phyloP scores from a whole-genome alignment of 352 stramenopile species.

The Phytophthora crassamura region DNA sequence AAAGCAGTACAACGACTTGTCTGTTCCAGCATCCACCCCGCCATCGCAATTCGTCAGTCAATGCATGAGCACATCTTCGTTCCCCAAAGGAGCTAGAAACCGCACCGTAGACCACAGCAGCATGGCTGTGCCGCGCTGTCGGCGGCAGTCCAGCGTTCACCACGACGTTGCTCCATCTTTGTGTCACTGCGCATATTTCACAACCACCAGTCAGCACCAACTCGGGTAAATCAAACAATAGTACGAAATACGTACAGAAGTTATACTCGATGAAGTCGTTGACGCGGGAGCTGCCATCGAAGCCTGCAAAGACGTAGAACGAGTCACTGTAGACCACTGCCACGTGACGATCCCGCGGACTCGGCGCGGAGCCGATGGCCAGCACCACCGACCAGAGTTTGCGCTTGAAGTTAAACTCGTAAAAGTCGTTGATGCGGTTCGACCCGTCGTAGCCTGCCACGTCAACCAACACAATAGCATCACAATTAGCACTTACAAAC shows the following conservation, averaged over 20 bases:
- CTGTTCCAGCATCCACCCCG: constrained; percentile 29
- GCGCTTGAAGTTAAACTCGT: constrained; percentile 92
- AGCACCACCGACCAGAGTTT: constrained; percentile 80
- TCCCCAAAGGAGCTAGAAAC: background rate
- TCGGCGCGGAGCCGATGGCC: constrained; percentile 75
- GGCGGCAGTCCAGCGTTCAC: constrained; percentile 87
- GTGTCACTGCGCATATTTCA: constrained; percentile 56
- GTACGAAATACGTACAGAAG: constrained; percentile 70
- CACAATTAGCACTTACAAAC: background rate
- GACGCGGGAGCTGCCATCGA: constrained; percentile 92
- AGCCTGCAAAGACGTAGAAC: constrained; percentile 96
- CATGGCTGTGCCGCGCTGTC: constrained; percentile 95
- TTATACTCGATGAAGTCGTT: constrained; percentile 97
- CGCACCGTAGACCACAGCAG: constrained; percentile 89
- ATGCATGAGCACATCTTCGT: background rate
- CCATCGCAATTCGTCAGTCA: background rate
- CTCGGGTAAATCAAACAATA: background rate
- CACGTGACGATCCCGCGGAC: constrained; percentile 94
- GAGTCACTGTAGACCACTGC: constrained; percentile 93
- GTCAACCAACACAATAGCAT: background rate
- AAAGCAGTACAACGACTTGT: constrained; percentile 91
- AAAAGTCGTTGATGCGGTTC: constrained; percentile 95
- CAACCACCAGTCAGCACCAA: constrained; percentile 3
- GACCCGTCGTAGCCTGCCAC: constrained; percentile 90
- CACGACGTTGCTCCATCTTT: constrained; percentile 78